phyloP scores from a whole-genome alignment of 2,329 filamentous ascomycete species.

The Cordyceps pruinosa region DNA sequence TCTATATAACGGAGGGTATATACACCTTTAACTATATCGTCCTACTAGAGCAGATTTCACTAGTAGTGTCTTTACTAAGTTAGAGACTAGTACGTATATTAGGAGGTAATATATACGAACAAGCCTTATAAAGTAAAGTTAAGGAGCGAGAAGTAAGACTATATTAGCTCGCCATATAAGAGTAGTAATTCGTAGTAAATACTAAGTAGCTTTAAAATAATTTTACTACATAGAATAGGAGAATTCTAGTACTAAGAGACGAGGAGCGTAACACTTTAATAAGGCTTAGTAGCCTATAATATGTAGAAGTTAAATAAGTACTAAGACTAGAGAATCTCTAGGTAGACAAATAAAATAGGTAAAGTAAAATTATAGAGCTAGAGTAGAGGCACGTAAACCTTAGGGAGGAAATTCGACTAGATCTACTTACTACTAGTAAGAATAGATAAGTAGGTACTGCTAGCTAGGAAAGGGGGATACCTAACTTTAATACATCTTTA shows the following conservation, averaged over 20 bases:
- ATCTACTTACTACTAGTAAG: neutral
- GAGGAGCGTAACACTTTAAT: neutral
- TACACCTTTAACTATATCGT: neutral
- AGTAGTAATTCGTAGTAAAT: neutral
- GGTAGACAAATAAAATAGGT: neutral
- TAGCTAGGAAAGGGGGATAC: neutral
- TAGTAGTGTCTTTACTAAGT: neutral
- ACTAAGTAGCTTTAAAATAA: neutral
- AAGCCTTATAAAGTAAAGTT: neutral
- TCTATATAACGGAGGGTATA: neutral
- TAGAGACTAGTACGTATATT: neutral
- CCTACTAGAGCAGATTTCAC: neutral
- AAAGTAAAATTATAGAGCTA: neutral
- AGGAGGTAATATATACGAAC: neutral
- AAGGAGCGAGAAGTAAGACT: neutral
- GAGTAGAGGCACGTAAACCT: neutral
- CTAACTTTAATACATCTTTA: neutral
- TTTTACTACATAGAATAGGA: neutral
- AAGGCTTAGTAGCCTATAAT: neutral
- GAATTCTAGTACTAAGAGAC: neutral
- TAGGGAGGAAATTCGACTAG: neutral
- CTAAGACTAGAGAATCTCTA: neutral
- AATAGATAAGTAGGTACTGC: neutral
- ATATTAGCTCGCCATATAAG: neutral
- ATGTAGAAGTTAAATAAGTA: neutral